Evolutionary conservation across 2,329 filamentous ascomycete species (phyloP), one percentile per base, ranked within the genome.

Genomic region (Fusarium sulawesiense): DNA sequence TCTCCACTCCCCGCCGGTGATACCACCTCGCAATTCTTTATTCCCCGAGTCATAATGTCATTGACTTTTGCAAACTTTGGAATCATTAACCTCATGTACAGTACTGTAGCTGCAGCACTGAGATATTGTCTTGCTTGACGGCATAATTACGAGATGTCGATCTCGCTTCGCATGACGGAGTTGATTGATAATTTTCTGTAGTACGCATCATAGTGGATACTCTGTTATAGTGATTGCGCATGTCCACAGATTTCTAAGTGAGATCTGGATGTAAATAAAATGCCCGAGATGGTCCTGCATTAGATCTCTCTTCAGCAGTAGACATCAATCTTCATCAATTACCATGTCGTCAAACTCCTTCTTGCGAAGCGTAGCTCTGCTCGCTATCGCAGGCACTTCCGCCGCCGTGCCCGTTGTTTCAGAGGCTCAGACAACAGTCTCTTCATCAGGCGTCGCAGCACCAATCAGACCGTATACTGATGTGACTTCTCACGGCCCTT

Each of bases 401-500:
- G 54, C 41, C 1, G 81, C 81, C 2, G 73, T 77, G 3, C 81
- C 81, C 0, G 66, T 81, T 8, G 76, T 78, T 1, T 81, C 78
- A 5, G 64, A 77, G 34, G 68, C 81, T 0, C 74, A 77, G 32
- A 83, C 80, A 0, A 83, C 80, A 0, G 51, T 80, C 23, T 73
- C 74, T 3, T 79, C 79, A 1, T 72, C 66, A 6, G 73, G 78
- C 2, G 40, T 76, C 2, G 79, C 78, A 0, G 66, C 70, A 0
- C 54, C 76, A 3, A 60, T 63, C 0, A 76, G 82, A n/a, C 74
- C 80, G 7, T 78, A 85, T 16, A 87, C 84, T 40, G 86, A 91
- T 30, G 83, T 88, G 7, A 91, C 89, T 4, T 88, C 85, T 7
- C 92, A 95, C 76, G 92, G 91, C 1, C 85, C 91, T 0, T 95